These are phyloP conservation scores for Lasiodiplodia gonubiensis DNA, from an alignment of 2,329 filamentous ascomycete species.

Conservation along the genomic window DNA sequence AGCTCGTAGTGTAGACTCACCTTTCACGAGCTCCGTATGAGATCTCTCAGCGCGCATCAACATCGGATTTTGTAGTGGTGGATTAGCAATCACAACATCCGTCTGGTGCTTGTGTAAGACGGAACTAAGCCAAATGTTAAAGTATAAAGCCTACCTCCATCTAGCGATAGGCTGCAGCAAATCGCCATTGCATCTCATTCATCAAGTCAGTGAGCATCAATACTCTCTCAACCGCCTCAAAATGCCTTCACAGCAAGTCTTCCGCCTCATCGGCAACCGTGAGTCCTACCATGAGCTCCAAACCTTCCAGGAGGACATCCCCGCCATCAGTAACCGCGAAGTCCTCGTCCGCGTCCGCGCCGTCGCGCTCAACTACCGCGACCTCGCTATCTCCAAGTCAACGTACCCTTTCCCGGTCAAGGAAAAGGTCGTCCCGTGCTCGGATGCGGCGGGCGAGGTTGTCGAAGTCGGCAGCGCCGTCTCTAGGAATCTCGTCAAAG, in stretches of 20 bases:
- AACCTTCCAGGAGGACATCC: conserved; percentile 1
- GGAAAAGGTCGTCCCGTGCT: conserved; percentile 31
- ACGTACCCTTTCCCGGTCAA: conserved; percentile 11
- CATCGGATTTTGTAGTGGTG: not conserved
- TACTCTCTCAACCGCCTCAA: too few relatives aligned
- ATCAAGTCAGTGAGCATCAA: not conserved
- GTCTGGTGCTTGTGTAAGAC: not conserved
- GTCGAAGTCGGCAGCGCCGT: conserved; percentile 19
- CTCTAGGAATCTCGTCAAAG: not conserved
- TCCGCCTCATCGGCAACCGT: not conserved
- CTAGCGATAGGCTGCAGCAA: not conserved
- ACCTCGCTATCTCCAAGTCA: conserved; percentile 5
- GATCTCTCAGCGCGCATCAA: not conserved
- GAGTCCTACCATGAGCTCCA: not conserved
- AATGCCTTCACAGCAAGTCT: conserved; percentile 12
- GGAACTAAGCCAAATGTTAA: too few relatives aligned
- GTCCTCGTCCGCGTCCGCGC: conserved; percentile 30
- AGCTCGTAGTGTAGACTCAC: not conserved
- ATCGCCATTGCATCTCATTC: not conserved
- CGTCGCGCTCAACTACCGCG: conserved; percentile 25
- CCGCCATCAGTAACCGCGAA: conserved; percentile 29
- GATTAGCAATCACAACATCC: not conserved
- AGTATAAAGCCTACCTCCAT: not conserved
- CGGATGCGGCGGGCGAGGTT: conserved; percentile 36
- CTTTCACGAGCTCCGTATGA: not conserved